Conservation (phyloP, 257 asterid genomes). For the Solanum sejunctum region DNA sequence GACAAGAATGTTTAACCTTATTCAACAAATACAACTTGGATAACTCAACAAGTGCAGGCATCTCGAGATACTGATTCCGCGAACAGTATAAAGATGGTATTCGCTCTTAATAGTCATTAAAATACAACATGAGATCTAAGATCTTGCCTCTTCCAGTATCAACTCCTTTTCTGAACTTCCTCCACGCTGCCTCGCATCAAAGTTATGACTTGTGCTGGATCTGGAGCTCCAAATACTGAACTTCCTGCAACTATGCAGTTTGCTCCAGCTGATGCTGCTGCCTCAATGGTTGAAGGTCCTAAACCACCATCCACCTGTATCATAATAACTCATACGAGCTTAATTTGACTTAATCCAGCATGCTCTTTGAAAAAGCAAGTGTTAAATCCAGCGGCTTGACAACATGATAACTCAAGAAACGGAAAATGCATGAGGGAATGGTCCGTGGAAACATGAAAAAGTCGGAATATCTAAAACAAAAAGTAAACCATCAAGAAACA, state of each 20-base stretch:
- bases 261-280: conserved; percentile 77
- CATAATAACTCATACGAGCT: not conserved
- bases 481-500: not conserved
- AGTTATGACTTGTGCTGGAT: conserved; percentile 73
- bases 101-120: not conserved
- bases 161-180: conserved; percentile 20
- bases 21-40: not conserved
- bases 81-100: not conserved
- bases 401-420: not conserved
- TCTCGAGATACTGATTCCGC: not conserved
- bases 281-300: conserved; percentile 77
- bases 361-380: not conserved
- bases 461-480: not conserved
- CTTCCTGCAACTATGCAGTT: conserved; percentile 91
- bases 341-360: not conserved
- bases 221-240: conserved; percentile 78
- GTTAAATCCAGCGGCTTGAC: not conserved
- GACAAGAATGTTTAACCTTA: not conserved
- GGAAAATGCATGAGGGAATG: not conserved
- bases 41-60: not conserved
- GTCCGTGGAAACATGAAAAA: not conserved
- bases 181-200: conserved; percentile 38
- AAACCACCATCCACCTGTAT: conserved; percentile 86
- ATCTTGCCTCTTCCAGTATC: conserved; percentile 1
- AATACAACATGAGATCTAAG: not conserved